Base-by-base conservation (phyloP, 306 rosid genomes). In the Prunus fruticosa region DNA sequence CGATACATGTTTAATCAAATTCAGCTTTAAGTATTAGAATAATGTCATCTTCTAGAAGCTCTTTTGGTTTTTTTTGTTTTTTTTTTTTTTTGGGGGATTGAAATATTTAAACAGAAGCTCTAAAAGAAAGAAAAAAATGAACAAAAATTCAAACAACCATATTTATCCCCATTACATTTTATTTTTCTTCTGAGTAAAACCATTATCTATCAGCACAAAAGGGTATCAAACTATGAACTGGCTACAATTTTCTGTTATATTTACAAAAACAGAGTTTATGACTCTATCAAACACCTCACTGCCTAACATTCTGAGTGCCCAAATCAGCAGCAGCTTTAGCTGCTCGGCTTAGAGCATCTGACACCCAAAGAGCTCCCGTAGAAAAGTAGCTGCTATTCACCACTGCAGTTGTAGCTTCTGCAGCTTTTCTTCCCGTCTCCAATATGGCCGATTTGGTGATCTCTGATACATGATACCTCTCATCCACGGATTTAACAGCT, bases 371-470 rank as follows among this genome's bases (percentile, higher is more conserved):
- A 79, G 97, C 97, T 72, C 97, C 97, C 85, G 77, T 84, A 0
- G 97, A 85, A 74, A 95, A 90, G 87, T 92, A 95, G 91, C 91
- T 83, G 73, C 91, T 95, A 63, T 81, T 92, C 18, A 81, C 91
- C 69, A 87, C 80, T 5, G 84, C 50, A 71, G 56, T 85, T 19
- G 97, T 94, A 38, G 97, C 98, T 1, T 88, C 84, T 7, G 93
- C 78, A 5, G 93, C 94, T n/a, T 93, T 87, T 81, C 84, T 87
- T 82, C 98, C 97, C 0, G 98, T 88, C 38, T 89, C 92, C 5
- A 90, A 83, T 72, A 89, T 86, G 0, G 98, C 96, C 2, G 80
- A 87, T 77, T 23, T 90, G 83, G 97, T 88, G 70, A 77, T 84
- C 82, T 80, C 93, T 2, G 88, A 84, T 46, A 95, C 90, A 45